A percentile compares a stretch with the other conserved stretches of the same genome.
Conservation (phyloP, 768 basidiomycete genomes). For the Mycena capillaripes region DNA sequence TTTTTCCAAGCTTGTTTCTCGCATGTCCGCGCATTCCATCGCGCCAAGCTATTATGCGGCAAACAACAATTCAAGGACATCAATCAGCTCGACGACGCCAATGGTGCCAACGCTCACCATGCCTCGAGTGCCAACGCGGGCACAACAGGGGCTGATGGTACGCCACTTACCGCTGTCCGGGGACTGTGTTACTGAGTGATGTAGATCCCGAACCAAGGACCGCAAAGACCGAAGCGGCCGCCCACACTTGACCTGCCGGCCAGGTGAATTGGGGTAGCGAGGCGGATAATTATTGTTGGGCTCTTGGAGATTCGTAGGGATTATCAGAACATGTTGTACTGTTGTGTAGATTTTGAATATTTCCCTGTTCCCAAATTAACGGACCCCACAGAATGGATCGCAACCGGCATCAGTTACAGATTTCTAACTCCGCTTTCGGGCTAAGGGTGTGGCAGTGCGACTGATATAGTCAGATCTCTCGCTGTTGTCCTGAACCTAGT, state of each 20-base stretch:
- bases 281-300: not conserved
- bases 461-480: slow-evolving; percentile 17
- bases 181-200: slow-evolving; percentile 22
- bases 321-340: not conserved
- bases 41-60: slow-evolving; percentile 55
- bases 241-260: slow-evolving; percentile 21
- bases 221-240: slow-evolving; percentile 28
- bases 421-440: slow-evolving; percentile 6
- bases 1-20: slow-evolving; percentile 20
- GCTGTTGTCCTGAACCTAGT: slow-evolving; percentile 46
- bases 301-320: not conserved
- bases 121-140: slow-evolving; percentile 30
- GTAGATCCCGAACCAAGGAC: slow-evolving; percentile 26
- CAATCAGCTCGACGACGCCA: slow-evolving; percentile 43
- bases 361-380: not conserved
- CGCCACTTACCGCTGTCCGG: slow-evolving; percentile 22
- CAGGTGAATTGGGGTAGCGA: slow-evolving; percentile 7
- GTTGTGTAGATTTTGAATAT: not conserved
- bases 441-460: slow-evolving; percentile 16
- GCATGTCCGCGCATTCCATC: slow-evolving; percentile 47
- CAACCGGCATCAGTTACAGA: slow-evolving; percentile 32
- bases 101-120: slow-evolving; percentile 40
- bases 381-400: not conserved
- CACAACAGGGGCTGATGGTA: slow-evolving; percentile 35
- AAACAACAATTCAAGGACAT: slow-evolving; percentile 25